Conservation (phyloP, 495 filamentous ascomycete genomes). For the Aeminium ludgeri region DNA sequence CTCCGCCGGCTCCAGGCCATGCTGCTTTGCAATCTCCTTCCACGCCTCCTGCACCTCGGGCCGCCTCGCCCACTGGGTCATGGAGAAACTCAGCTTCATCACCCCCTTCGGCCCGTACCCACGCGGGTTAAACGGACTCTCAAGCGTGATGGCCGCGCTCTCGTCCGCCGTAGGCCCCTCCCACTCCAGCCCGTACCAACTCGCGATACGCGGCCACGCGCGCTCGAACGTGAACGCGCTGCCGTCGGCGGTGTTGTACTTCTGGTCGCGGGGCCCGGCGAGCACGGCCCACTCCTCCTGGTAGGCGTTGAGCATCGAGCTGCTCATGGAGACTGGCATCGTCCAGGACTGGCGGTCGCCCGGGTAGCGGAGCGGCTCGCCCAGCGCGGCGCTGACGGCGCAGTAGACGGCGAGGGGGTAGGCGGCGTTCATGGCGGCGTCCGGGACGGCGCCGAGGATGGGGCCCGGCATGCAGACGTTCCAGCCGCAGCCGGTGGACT, state of each 20-base stretch:
- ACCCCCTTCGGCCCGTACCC: constrained; percentile 15
- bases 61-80: constrained; percentile 30
- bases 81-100: constrained; percentile 24
- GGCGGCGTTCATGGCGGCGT: constrained; percentile 35
- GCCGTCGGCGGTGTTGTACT: constrained; percentile 30
- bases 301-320: constrained; percentile 30
- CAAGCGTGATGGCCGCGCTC: constrained; percentile 8
- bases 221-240: constrained; percentile 30
- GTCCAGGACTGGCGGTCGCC: constrained; percentile 30
- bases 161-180: constrained; percentile 17
- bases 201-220: constrained; percentile 31
- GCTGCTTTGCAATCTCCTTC: constrained; percentile 20
- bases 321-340: constrained; percentile 25
- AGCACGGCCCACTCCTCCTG: constrained; percentile 37
- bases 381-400: constrained; percentile 27
- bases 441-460: constrained; percentile 34
- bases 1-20: constrained; percentile 20
- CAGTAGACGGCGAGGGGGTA: constrained; percentile 34
- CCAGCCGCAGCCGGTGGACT: constrained; percentile 12
- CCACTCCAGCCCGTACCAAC: constrained; percentile 28
- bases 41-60: constrained; percentile 31
- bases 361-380: constrained; percentile 27
- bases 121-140: constrained; percentile 10
- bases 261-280: constrained; percentile 9
- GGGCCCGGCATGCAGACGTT: constrained; percentile 24